These are phyloP conservation scores for Oxytropis ochrocephala DNA, from an alignment of 306 rosid species.

Conservation along the genomic window DNA sequence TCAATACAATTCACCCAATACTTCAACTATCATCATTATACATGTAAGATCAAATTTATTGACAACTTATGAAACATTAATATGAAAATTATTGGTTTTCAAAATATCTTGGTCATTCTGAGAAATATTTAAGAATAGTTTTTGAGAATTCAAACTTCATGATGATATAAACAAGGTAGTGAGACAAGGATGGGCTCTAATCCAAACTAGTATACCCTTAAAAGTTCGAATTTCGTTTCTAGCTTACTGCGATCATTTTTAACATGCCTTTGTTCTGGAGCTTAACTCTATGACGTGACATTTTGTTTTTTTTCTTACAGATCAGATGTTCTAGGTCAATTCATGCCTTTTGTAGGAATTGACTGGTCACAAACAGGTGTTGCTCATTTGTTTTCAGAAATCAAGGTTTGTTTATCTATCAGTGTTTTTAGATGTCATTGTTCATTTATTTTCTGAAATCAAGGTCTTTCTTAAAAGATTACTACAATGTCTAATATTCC, in stretches of 20 bases:
- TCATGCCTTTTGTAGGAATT: conserved; percentile 98
- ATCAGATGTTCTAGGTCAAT: conserved; percentile 93
- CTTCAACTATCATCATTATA: background rate
- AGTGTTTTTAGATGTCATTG: conserved; percentile 2
- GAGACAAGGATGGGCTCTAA: background rate
- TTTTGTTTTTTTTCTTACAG: conserved; percentile 33
- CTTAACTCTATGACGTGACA: background rate
- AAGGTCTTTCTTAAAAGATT: background rate
- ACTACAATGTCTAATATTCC: background rate
- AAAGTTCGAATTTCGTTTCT: background rate
- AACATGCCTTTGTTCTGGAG: background rate
- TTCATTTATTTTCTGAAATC: too few species aligned
- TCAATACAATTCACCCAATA: background rate
- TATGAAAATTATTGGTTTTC: background rate
- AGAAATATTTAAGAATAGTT: background rate
- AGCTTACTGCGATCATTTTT: background rate
- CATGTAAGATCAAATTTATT: conserved; percentile 10
- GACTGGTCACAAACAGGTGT: conserved; percentile 98
- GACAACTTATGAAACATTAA: background rate
- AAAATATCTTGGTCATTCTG: background rate
- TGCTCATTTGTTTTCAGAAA: conserved; percentile 90
- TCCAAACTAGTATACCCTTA: background rate
- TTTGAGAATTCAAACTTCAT: background rate
- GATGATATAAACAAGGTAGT: background rate
- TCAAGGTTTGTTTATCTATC: conserved; percentile 56